phyloP scores from a whole-genome alignment of 2,329 filamentous ascomycete species.

The Colletotrichum australisinense region DNA sequence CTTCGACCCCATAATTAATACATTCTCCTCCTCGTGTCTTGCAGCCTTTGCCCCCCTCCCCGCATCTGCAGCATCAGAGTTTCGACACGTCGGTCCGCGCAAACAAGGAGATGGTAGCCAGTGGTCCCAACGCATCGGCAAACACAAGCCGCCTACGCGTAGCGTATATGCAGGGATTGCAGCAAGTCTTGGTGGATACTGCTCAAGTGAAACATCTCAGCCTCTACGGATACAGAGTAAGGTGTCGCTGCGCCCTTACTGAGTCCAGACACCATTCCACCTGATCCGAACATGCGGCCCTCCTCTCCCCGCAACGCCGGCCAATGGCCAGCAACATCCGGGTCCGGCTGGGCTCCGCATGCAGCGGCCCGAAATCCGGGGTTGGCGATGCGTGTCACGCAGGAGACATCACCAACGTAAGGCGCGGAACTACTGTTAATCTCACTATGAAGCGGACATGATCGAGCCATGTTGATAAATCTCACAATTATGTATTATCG shows the following conservation, averaged over 20 bases:
- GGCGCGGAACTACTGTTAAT: neutral
- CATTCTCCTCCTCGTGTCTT: neutral
- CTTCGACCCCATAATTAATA: neutral
- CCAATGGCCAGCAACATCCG: conserved; percentile 16
- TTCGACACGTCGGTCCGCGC: conserved; percentile 10
- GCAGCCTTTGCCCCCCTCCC: neutral
- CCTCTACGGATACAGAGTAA: neutral
- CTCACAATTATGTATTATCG: conserved; percentile 31
- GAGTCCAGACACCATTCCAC: conserved; percentile 11
- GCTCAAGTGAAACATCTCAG: conserved; percentile 25
- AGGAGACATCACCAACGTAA: neutral
- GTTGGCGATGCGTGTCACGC: neutral
- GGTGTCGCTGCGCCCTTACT: neutral
- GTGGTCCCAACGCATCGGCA: neutral
- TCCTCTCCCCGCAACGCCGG: neutral
- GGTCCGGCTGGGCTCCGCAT: conserved; percentile 16
- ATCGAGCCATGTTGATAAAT: neutral
- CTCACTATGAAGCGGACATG: neutral
- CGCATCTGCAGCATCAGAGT: conserved; percentile 17
- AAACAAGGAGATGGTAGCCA: conserved; percentile 5
- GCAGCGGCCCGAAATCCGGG: conserved; percentile 6
- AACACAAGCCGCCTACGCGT: conserved; percentile 15
- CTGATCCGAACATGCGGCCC: conserved; percentile 18
- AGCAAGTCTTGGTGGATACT: neutral
- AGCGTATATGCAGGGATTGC: conserved; percentile 21